These are phyloP conservation scores for Ceratocystis diversiconidia DNA, from an alignment of 2,329 filamentous ascomycete species.

Conservation along the genomic window DNA sequence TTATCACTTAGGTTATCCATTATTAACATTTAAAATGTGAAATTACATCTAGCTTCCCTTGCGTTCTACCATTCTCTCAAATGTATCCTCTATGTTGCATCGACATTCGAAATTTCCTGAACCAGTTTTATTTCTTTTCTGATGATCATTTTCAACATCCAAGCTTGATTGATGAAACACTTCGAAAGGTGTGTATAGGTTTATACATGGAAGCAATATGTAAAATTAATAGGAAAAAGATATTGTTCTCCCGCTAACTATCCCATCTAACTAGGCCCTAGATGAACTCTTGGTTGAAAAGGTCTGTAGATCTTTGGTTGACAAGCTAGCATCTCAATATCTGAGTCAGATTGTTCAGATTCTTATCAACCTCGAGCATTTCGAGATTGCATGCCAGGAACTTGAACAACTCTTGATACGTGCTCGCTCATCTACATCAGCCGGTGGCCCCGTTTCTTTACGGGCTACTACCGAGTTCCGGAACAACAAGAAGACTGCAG, in stretches of 20 bases:
- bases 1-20: background rate
- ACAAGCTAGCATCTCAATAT: slow-evolving; percentile 81
- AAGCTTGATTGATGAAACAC: slow-evolving; percentile 76
- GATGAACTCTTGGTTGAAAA: slow-evolving; percentile 88
- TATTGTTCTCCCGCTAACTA: background rate
- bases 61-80: slow-evolving; percentile 91
- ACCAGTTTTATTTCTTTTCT: slow-evolving; percentile 96
- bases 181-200: slow-evolving; percentile 47
- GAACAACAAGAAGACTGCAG: slow-evolving; percentile 84
- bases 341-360: slow-evolving; percentile 97
- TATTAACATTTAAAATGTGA: slow-evolving; percentile 20
- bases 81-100: slow-evolving; percentile 99
- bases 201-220: too few relatives aligned
- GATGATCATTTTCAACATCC: slow-evolving; percentile 92
- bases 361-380: slow-evolving; percentile 92
- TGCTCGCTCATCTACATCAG: slow-evolving; percentile 67
- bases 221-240: background rate
- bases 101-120: slow-evolving; percentile 91
- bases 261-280: slow-evolving; percentile 46
- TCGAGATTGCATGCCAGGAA: slow-evolving; percentile 83
- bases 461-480: slow-evolving; percentile 76
- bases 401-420: slow-evolving; percentile 75
- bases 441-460: slow-evolving; percentile 65
- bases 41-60: slow-evolving; percentile 56
- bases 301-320: slow-evolving; percentile 80